phyloP scores from a whole-genome alignment of 441 rosid genomes.

The Populus hybrid region DNA sequence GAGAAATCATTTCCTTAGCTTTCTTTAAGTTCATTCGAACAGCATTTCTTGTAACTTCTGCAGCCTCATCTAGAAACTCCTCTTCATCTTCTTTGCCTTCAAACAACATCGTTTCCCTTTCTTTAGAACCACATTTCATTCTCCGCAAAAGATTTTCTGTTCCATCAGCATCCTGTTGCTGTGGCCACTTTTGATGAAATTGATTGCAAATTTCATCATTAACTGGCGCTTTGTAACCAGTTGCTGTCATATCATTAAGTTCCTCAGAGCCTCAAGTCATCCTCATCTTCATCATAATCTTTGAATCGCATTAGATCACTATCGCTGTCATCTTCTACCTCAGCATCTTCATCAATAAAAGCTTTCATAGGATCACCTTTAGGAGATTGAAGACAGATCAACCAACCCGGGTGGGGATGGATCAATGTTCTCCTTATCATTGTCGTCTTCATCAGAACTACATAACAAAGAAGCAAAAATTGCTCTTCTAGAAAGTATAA shows the following conservation, averaged over 20 bases:
- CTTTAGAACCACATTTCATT: constrained; percentile 57
- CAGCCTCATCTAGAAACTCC: constrained; percentile 37
- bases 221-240: constrained; percentile 56
- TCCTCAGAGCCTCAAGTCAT: constrained; percentile 54
- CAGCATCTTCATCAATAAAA: constrained; percentile 91
- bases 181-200: constrained; percentile 94
- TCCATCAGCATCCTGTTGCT: constrained; percentile 84
- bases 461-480: constrained; percentile 11
- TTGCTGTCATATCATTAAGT: constrained; percentile 70
- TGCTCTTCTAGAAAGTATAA: neutral
- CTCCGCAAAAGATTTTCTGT: constrained; percentile 73
- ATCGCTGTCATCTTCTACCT: constrained; percentile 97
- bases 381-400: constrained; percentile 38
- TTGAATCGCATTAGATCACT: constrained; percentile 60
- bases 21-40: constrained; percentile 60
- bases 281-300: constrained; percentile 80
- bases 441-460: constrained; percentile 65
- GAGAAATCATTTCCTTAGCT: constrained; percentile 85
- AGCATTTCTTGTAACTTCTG: constrained; percentile 45
- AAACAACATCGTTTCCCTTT: constrained; percentile 32
- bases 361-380: constrained; percentile 74
- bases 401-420: constrained; percentile 29
- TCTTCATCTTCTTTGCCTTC: constrained; percentile 29
- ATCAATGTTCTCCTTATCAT: constrained; percentile 54
- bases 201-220: constrained; percentile 78